phyloP scores from a whole-genome alignment of 2,329 filamentous ascomycete species.

The Scedosporium apiospermum region DNA sequence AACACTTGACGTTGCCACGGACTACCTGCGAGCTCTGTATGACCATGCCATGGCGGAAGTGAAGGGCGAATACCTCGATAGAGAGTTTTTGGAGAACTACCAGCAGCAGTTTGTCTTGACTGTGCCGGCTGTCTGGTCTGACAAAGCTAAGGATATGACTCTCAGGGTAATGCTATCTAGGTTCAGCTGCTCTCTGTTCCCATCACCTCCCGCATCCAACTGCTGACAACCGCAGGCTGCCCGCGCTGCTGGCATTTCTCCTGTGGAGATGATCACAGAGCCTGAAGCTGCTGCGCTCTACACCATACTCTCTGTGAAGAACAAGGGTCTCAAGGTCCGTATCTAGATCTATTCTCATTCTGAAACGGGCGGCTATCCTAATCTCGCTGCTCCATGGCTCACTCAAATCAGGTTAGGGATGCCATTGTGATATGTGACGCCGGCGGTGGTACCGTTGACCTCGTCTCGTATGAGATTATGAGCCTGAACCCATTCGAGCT shows the following conservation, averaged over 20 bases:
- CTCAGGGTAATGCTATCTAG: neutral
- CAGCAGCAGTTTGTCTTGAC: neutral
- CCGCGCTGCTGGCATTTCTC: neutral
- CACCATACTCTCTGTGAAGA: neutral
- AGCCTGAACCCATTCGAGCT: slow-evolving; percentile 2
- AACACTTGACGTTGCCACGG: neutral
- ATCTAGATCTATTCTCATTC: neutral
- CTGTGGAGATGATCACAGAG: neutral
- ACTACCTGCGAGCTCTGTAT: neutral
- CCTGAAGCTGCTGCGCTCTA: neutral
- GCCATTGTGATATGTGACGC: neutral
- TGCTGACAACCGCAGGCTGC: neutral
- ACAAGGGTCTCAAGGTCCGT: neutral
- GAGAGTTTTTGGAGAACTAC: neutral
- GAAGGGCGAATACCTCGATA: neutral
- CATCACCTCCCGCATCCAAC: neutral
- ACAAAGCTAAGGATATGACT: neutral
- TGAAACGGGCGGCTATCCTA: neutral
- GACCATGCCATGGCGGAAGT: neutral
- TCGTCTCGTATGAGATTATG: neutral
- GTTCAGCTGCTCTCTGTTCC: neutral
- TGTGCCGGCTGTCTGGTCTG: neutral
- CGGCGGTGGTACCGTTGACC: neutral
- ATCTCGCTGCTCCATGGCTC: neutral
- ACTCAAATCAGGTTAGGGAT: neutral